These are phyloP conservation scores for Hura crepitans DNA, from an alignment of 441 rosid species.

Conservation along the genomic window DNA sequence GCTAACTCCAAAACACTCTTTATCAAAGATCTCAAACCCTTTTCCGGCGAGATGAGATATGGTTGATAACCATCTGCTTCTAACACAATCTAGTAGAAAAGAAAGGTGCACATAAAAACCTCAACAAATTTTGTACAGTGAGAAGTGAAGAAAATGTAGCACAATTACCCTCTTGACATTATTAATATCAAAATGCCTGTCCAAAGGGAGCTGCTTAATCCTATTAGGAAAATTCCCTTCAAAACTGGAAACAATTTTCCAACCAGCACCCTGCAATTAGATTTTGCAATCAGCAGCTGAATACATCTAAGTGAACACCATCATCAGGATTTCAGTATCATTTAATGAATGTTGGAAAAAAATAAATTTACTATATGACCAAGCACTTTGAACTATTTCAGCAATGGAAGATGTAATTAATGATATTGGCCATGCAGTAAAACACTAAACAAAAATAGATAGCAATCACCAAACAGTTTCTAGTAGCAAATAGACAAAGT, in stretches of 20 bases:
- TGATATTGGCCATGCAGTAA: not conserved
- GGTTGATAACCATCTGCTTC: slow-evolving; percentile 99
- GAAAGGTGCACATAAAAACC: slow-evolving; percentile 15
- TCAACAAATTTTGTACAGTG: not conserved
- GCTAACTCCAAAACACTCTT: slow-evolving; percentile 90
- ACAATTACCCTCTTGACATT: slow-evolving; percentile 78
- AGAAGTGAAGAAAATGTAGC: slow-evolving; percentile 8
- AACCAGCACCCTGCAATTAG: slow-evolving; percentile 72
- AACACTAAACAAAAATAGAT: not conserved
- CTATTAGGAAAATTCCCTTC: slow-evolving; percentile 90
- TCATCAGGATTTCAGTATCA: not conserved
- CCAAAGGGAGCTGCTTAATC: slow-evolving; percentile 89
- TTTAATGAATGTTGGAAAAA: not conserved
- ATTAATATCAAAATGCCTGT: slow-evolving; percentile 80
- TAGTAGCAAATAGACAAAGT: not conserved
- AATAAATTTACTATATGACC: not conserved
- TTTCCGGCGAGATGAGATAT: slow-evolving; percentile 94
- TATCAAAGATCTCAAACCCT: slow-evolving; percentile 87
- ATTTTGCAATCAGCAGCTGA: not conserved
- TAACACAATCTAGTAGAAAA: slow-evolving; percentile 61
- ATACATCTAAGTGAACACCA: not conserved
- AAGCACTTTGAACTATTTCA: not conserved
- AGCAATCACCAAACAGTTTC: not conserved
- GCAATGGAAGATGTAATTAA: not conserved
- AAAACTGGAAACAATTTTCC: slow-evolving; percentile 94